Conservation (phyloP, 768 basidiomycete species). For the Neoboletus brunneissimus region DNA sequence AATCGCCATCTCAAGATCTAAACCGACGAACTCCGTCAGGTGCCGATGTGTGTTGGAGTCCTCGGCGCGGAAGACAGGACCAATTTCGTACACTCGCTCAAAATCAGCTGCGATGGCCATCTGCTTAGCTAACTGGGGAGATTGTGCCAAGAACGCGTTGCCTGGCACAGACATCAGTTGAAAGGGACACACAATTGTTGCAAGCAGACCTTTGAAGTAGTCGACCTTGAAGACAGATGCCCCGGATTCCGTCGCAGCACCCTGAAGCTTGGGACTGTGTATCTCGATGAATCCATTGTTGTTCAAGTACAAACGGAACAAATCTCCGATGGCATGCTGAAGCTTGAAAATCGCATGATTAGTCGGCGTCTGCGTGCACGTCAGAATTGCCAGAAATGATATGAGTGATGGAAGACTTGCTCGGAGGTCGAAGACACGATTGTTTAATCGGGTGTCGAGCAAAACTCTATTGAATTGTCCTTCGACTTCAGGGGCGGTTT, state of each 20-base stretch:
- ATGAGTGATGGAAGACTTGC: conserved; percentile 42
- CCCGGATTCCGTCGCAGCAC: conserved; percentile 94
- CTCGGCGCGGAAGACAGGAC: conserved; percentile 95
- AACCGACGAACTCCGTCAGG: conserved; percentile 96
- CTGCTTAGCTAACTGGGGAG: conserved; percentile 96
- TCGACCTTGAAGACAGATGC: conserved; percentile 96
- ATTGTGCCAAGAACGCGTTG: conserved; percentile 90
- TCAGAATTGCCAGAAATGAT: conserved; percentile 5
- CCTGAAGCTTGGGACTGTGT: conserved; percentile 96
- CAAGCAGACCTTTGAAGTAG: conserved; percentile 83
- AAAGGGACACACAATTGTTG: background rate
- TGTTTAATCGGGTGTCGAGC: conserved; percentile 91
- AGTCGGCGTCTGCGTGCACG: conserved; percentile 67
- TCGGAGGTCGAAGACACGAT: conserved; percentile 90
- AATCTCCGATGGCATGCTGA: conserved; percentile 81
- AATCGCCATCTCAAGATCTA: conserved; percentile 98
- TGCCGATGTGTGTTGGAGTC: conserved; percentile 97
- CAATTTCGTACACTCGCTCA: conserved; percentile 97
- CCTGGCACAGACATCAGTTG: conserved; percentile 44
- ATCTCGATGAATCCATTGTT: conserved; percentile 85
- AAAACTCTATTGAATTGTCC: conserved; percentile 77
- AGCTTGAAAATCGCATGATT: conserved; percentile 95
- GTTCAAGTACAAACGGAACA: conserved; percentile 84
- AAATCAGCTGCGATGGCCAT: conserved; percentile 99
- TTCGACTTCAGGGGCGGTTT: conserved; percentile 61